phyloP scores from a whole-genome alignment of 2,329 filamentous ascomycete species.

The Cladosporium sp. region DNA sequence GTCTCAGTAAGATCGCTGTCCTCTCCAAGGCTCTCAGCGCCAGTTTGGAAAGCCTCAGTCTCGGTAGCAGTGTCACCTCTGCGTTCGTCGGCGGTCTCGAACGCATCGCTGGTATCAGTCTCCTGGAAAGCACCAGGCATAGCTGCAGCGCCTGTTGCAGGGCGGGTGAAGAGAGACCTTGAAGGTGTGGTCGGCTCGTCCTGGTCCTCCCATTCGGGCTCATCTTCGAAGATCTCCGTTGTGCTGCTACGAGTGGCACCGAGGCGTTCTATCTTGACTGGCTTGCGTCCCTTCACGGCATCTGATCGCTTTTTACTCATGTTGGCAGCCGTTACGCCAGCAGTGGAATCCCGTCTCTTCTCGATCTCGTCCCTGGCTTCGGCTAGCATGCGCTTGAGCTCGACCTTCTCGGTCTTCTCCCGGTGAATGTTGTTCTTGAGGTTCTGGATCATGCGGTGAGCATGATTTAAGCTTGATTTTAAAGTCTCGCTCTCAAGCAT shows the following conservation, averaged over 20 bases:
- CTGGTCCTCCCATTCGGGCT: conserved; percentile 89
- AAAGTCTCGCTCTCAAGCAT: conserved; percentile 94
- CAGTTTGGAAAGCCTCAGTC: conserved; percentile 93
- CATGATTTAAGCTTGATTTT: conserved; percentile 89
- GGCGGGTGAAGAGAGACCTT: conserved; percentile 29
- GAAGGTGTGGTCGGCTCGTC: conserved; percentile 56
- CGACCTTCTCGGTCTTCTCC: conserved; percentile 97
- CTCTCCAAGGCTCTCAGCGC: conserved; percentile 69
- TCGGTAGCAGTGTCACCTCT: conserved; percentile 54
- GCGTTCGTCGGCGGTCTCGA: conserved; percentile 74
- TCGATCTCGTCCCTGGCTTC: conserved; percentile 91
- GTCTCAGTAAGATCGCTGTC: conserved; percentile 83
- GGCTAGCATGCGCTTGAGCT: conserved; percentile 90
- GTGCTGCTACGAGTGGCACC: conserved; percentile 69
- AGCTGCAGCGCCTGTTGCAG: conserved; percentile 28
- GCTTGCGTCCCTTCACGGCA: conserved; percentile 63
- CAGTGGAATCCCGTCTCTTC: conserved; percentile 48
- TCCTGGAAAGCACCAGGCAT: conserved; percentile 28
- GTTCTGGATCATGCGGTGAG: conserved; percentile 93
- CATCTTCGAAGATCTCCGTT: conserved; percentile 75
- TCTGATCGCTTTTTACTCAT: conserved; percentile 58
- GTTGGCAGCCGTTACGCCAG: conserved; percentile 42
- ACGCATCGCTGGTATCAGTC: conserved; percentile 50
- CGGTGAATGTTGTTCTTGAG: conserved; percentile 92
- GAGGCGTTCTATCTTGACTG: conserved; percentile 63